Evolutionary conservation across 73 alveolate genomes (phyloP).

Genomic region (Loxodes magnus): DNA sequence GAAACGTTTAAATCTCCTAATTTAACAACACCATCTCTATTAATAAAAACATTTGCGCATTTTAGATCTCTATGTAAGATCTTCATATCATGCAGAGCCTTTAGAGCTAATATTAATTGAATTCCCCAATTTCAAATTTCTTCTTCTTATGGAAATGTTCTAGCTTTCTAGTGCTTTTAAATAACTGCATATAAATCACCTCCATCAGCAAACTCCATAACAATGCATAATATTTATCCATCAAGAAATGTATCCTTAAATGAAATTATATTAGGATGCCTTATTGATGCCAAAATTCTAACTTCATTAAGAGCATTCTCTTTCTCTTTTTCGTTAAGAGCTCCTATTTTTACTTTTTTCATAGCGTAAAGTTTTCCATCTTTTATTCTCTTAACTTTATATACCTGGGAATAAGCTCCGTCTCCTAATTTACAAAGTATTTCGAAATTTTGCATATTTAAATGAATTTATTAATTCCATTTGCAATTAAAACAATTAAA

Average conservation of each 20-base stretch:
- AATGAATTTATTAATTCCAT: too few species aligned
- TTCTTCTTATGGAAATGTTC: conserved; percentile 32
- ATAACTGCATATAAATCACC: conserved; percentile 55
- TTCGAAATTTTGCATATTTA: too few species aligned
- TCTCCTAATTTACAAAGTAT: too few species aligned
- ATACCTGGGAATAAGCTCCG: too few species aligned
- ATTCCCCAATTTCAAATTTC: conserved; percentile 53
- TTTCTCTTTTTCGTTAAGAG: conserved; percentile 39
- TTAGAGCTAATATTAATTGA: conserved; percentile 42
- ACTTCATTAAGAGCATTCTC: conserved; percentile 65
- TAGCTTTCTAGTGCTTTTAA: conserved; percentile 24
- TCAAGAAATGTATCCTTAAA: conserved; percentile 58
- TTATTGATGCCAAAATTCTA: conserved; percentile 48
- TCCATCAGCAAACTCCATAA: conserved; percentile 54
- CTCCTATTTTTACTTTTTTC: too few species aligned
- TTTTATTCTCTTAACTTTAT: too few species aligned
- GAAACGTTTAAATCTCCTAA: conserved; percentile 85
- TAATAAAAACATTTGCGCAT: conserved; percentile 59
- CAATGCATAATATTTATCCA: conserved; percentile 29
- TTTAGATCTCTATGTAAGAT: conserved; percentile 55
- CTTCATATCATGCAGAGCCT: conserved; percentile 28
- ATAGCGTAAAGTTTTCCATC: too few species aligned
- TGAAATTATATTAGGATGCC: conserved; percentile 32
- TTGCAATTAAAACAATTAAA: too few species aligned
- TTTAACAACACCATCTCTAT: conserved; percentile 42